Evolutionary conservation across 108 stramenopile genomes (phyloP), one percentile per base, ranked within the genome.

Genomic region (Skeletonema tropicum): DNA sequence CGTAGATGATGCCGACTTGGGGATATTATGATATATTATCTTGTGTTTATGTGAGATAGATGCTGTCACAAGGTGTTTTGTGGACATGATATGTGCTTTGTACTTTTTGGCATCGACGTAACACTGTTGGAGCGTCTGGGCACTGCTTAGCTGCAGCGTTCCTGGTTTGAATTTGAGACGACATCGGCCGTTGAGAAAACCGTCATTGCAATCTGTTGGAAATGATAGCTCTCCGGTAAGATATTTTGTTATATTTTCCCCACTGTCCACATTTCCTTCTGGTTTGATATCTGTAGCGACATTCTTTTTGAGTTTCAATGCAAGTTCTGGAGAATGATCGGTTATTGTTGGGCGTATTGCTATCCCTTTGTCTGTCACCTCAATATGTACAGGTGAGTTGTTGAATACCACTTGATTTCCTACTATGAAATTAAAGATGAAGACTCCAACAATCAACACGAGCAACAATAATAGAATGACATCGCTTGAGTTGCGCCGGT

Each of bases 1-100:
- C 23, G 71, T 69, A 15, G 74, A 76, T 32, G 75, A 76, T 13
- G 81, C 65, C 13, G 71, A 72, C 39, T 82, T 82, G 21, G 74
- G 74, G 9, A 76, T 59, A 49, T 82, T 76, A 3, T 66, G 59
- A 12, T 76, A 82, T 31, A 82, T 82, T 11, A 70, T 35, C 32
- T 68, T 75, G 55, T 82, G 33, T 23, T 57, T 30, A 26, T 76
- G 63, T n/a, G 80, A 70, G 4, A 70, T 55, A 0, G 64, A 65
- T 23, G 58, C 55, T 38, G 58, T 57, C 36, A 74, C 45, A 8
- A 46, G 21, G 5, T 29, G 1, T 41, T 30, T 11, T 14, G 17
- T 17, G 19, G 38, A 29, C 12, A 36, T 10, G 0, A 73, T 60
- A 25, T 82, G 81, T 5, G 60, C 63, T 26, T n/a, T 21, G 57